Base-by-base conservation (phyloP, 441 rosid genomes). In the Flueggea neowawraea region DNA sequence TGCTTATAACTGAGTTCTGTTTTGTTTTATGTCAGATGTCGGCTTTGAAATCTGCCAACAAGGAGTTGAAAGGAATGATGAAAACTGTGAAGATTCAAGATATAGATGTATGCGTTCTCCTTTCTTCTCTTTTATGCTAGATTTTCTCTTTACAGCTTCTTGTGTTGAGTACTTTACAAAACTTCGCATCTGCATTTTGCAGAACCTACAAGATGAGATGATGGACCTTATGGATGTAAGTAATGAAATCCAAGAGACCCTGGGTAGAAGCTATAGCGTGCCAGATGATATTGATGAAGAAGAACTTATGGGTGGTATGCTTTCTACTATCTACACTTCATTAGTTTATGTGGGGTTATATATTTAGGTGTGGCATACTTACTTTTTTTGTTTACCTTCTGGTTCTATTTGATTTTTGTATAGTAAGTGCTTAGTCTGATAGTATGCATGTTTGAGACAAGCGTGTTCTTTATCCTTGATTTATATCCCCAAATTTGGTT, bases 201-300 rank as follows among this genome's bases (percentile, higher is more conserved):
- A 94, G 99, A 95, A 84, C 73, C 69, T 95, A 85, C 99, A 92
- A 92, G 99, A 95, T 68, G 99, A 92, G 84, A 95, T 95, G 99
- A 85, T 84, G 91, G 95, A 95, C 84, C 66, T 91, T 72, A 88
- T 91, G 99, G 99, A 95, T 71, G 96, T 84, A 53, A 95, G 99
- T 69, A 80, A 66, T 16, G 99, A 95, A 76, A 92, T 95, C 66
- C 98, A 95, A 82, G 98, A 95, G 74, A 88, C 94, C 12, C 79
- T 95, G 45, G 98, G 98, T 57, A 84, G 96, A 79, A 92, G 97
- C 79, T 90, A 95, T 67, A 83, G 58, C 66, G 88, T 92, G 64
- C 99, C 98, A 16, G 98, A 95, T 78, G 97, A 94, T 71, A 90
- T 95, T 70, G 99, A 95, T 16, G 99, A 95, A 79, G 99, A 95